Conservation (phyloP, 495 filamentous ascomycete genomes). For the Podospora fimiseda region DNA sequence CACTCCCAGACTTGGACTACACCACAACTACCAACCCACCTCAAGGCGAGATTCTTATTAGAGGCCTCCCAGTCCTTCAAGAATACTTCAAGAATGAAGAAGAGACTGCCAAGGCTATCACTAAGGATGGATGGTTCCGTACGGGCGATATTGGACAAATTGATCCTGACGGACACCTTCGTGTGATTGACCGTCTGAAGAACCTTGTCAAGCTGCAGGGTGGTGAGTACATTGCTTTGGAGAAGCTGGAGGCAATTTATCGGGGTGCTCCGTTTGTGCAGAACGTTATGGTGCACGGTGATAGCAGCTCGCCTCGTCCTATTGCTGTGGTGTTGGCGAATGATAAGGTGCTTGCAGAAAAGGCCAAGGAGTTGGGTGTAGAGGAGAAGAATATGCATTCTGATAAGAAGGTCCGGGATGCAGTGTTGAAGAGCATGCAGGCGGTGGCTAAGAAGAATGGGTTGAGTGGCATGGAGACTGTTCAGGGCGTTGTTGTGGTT, state of each 20-base stretch:
- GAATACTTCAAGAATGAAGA: constrained; percentile 79
- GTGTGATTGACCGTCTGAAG: constrained; percentile 87
- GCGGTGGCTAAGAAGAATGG: constrained; percentile 44
- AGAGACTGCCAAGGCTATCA: constrained; percentile 72
- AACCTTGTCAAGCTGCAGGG: constrained; percentile 65
- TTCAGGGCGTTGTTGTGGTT: constrained; percentile 52
- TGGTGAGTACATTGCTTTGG: constrained; percentile 61
- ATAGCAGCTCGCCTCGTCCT: constrained; percentile 41
- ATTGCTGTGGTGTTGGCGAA: constrained; percentile 53
- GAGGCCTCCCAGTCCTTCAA: constrained; percentile 60
- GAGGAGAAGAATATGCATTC: constrained; percentile 37
- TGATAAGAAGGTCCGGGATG: constrained; percentile 41
- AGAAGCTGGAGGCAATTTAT: constrained; percentile 61
- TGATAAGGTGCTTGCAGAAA: constrained; percentile 46
- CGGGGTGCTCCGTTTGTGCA: constrained; percentile 47
- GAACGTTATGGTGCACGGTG: constrained; percentile 58
- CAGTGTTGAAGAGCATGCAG: constrained; percentile 52
- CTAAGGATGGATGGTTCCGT: constrained; percentile 85
- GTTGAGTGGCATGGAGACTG: constrained; percentile 50
- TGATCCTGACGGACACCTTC: constrained; percentile 69
- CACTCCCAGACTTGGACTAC: constrained; percentile 86
- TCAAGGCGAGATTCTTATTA: constrained; percentile 78
- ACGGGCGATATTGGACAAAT: constrained; percentile 81
- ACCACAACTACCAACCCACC: constrained; percentile 66
- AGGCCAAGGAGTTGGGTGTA: constrained; percentile 47